Evolutionary conservation across 805 yeast species (phyloP), one percentile per base, ranked within the genome.

Genomic region (Metschnikowia santaceciliae): DNA sequence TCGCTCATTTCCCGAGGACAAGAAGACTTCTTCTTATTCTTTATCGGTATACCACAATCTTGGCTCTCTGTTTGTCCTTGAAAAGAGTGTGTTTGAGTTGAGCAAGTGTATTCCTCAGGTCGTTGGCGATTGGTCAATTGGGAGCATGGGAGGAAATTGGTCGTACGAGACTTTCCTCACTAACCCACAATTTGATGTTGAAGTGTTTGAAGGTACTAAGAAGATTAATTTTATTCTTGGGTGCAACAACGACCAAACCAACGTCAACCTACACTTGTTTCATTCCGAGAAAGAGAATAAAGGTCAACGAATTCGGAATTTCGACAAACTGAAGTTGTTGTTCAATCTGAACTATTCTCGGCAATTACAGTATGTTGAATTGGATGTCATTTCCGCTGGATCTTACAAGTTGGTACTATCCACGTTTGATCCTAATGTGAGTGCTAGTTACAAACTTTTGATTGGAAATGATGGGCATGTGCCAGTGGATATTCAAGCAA

Each of bases 91-190:
- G 4, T 44, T 44, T 15, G 40, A 44, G 26, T 23, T 44, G 19
- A 26, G 26, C 14, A 34, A 14, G 13, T 23, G 33, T 17, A 49
- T 57, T 2, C 59, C 63, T 2, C 30, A 67, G 2, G 51, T 64
- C 2, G 47, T 61, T 1, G 84, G 74, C 17, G 59, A 60, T 23
- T 84, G 88, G 88, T 63, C 64, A 10, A 56, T 64, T 1, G 63
- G 61, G 2, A 64, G 62, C 14, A 63, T 75, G 42, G 88, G 88
- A 2, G 89, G 90, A 0, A 78, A 73, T 56, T 79, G 82, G 80
- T 52, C 76, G 0, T 51, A 68, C 22, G 67, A 76, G 6, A 63
- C 76, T 0, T 84, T 73, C 56, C 59, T 77, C 19, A 59, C 68
- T 8, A 84, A 84, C 54, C 89, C 89, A 0, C 88, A 82, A 54